phyloP scores from a whole-genome alignment of 306 rosid genomes.

The Cicer cuneatum region DNA sequence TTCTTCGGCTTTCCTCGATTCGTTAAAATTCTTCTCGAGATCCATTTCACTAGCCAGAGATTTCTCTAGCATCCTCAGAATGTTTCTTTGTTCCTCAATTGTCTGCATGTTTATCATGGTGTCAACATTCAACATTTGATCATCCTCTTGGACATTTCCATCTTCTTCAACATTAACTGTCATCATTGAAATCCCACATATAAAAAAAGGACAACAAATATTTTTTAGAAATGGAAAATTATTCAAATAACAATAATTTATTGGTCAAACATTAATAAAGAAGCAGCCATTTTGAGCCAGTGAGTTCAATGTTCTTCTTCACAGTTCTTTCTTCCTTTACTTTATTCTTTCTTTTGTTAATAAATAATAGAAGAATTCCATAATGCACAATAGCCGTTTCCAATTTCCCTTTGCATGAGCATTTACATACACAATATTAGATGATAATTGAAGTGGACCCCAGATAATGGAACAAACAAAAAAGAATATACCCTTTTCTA shows the following conservation, averaged over 20 bases:
- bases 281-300: constrained; percentile 39
- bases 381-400: constrained; percentile 8
- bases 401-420: constrained; percentile 29
- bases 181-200: constrained; percentile 29
- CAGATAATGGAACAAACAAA: constrained; percentile 33
- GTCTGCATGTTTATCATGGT: constrained; percentile 65
- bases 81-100: constrained; percentile 65
- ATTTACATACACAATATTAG: constrained; percentile 32
- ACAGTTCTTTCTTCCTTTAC: constrained; percentile 8
- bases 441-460: constrained; percentile 46
- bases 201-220: constrained; percentile 3
- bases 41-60: constrained; percentile 82
- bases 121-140: constrained; percentile 42
- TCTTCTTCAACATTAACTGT: constrained; percentile 60
- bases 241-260: constrained; percentile 23
- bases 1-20: constrained; percentile 64
- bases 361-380: constrained; percentile 9
- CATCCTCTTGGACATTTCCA: constrained; percentile 50
- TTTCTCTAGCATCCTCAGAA: constrained; percentile 85
- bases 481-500: constrained; percentile 28
- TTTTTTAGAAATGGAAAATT: constrained; percentile 31
- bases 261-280: constrained; percentile 39
- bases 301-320: constrained; percentile 37
- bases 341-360: not conserved
- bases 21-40: constrained; percentile 73